phyloP scores from a whole-genome alignment of 108 stramenopile species.

The Nannochloropsis oceanica region DNA sequence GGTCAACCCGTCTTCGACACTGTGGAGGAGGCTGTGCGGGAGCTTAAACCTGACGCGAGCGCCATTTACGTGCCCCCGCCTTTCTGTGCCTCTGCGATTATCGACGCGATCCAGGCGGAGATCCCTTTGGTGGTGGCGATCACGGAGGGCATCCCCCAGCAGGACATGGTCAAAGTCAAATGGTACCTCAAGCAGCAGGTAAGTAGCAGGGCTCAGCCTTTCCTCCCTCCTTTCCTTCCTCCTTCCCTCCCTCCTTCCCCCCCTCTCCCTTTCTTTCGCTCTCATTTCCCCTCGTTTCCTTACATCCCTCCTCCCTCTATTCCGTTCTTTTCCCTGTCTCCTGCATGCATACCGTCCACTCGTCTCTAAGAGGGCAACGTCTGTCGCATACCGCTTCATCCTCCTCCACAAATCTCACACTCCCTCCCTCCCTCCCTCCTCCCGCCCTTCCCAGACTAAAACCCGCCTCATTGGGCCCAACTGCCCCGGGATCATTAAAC shows the following conservation, averaged over 20 bases:
- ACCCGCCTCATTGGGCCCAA: constrained; percentile 95
- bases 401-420: not conserved
- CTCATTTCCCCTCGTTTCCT: not conserved
- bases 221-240: not conserved
- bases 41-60: constrained; percentile 75
- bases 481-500: constrained; percentile 99
- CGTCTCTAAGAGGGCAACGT: too few relatives aligned
- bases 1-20: constrained; percentile 92
- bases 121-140: constrained; percentile 96
- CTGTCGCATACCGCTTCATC: too few relatives aligned
- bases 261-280: not conserved
- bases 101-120: constrained; percentile 51
- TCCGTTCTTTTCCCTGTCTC: too few relatives aligned
- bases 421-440: not conserved
- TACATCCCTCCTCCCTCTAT: not conserved
- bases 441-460: constrained; percentile 39
- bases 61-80: constrained; percentile 98
- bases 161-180: constrained; percentile 97
- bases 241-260: not conserved
- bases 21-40: constrained; percentile 34
- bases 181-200: constrained; percentile 44
- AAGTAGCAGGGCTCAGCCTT: not conserved
- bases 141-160: constrained; percentile 97
- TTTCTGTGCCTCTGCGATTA: constrained; percentile 77
- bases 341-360: too few relatives aligned